These are phyloP conservation scores for Psidium guajava DNA, from an alignment of 345 rosid genomes.

Conservation along the genomic window DNA sequence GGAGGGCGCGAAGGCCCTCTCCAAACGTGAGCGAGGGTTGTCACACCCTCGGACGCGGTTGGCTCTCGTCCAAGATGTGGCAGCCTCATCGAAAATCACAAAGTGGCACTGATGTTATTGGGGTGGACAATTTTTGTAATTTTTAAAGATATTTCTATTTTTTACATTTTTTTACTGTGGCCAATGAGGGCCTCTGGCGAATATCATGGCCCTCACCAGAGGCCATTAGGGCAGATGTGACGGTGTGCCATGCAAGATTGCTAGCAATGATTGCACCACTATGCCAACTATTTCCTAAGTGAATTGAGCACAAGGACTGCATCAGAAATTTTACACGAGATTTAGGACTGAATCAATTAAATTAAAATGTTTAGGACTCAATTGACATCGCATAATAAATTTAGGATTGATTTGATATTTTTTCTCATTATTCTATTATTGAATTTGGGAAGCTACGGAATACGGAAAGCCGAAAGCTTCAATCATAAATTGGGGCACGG, in stretches of 20 bases:
- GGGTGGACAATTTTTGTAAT: fast-evolving
- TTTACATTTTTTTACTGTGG: not conserved
- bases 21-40: no score
- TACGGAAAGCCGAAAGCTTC: not conserved
- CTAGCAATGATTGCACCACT: fast-evolving
- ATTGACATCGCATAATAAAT: not conserved
- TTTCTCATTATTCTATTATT: not conserved
- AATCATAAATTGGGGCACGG: not conserved
- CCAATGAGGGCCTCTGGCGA: fast-evolving
- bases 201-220: fast-evolving
- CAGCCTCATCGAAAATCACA: no score
- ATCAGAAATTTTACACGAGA: fast-evolving
- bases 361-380: not conserved
- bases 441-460: not conserved
- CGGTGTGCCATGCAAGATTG: fast-evolving
- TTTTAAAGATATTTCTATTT: not conserved
- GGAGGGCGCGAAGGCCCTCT: no score
- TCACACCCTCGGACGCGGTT: no score
- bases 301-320: fast-evolving
- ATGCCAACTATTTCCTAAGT: fast-evolving
- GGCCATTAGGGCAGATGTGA: fast-evolving
- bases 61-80: no score
- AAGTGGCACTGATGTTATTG: fast-evolving
- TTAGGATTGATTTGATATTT: fast-evolving
- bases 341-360: not conserved